Base-by-base conservation (phyloP, 2,329 filamentous ascomycete genomes). In the Simplicillium sp. region DNA sequence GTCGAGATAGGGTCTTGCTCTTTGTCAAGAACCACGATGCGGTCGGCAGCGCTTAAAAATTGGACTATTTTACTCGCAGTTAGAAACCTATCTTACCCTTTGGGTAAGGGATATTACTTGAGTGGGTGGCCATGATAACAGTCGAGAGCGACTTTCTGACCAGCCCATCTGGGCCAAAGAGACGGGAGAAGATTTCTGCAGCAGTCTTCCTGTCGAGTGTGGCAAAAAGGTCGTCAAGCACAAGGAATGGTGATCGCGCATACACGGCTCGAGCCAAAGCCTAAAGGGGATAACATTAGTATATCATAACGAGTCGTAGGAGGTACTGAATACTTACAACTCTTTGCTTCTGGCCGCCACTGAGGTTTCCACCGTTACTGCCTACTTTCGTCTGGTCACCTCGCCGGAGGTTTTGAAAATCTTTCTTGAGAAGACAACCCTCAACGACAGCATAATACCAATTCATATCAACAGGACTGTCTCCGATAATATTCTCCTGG, bases 321-420 rank as follows among this genome's bases (percentile, higher is more conserved):
- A 5, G 20, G 20, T 25, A 9, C 9, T 25, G n/a, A n/a, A 25
- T 25, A 25, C 20, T 25, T 25, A 9, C 20, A 25, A 55, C 44
- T 8, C 53, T 47, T 41, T 50, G 48, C 28, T 52, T 51, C 42
- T 55, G 53, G 2, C 54, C 54, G n/a, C 53, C 54, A 34, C 52
- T 54, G 0, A 56, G 45, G 3, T 45, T 43, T 5, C 46, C 45
- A 3, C 54, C 54, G 3, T 46, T 47, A 11, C 44, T 46, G 3
- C 53, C 52, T 3, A 50, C 44, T 15, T 38, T 36, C 1, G 50
- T 49, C 7, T 45, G 40, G 15, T 56, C 52, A 4, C 53, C 51
- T n/a, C 46, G 31, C 2, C 46, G 33, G 8, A 55, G 29, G 4
- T 48, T 42, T 13, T 44, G 37, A 15, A 55, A 46, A 28, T 53